These are phyloP conservation scores for Ophiocordyceps polyrhachis-furcata DNA, from an alignment of 2,329 filamentous ascomycete genomes.

Conservation along the genomic window DNA sequence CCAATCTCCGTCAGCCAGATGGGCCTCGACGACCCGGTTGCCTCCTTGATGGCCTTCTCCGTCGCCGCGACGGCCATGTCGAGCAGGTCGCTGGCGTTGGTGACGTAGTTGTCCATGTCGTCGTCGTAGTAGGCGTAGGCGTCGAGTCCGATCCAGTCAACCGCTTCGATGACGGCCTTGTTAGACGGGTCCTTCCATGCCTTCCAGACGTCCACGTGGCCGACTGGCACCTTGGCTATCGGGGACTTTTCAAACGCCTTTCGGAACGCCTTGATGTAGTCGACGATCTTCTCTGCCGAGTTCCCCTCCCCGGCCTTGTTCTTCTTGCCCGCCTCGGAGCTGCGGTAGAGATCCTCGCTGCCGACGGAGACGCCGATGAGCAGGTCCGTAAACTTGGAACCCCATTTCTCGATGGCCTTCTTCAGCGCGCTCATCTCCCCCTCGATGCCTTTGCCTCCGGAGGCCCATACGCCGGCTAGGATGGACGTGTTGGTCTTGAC, in stretches of 20 bases:
- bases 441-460: constrained; percentile 33
- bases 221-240: constrained; percentile 31
- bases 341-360: constrained; percentile 48
- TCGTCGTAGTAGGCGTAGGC: constrained; percentile 50
- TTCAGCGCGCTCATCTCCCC: constrained; percentile 42
- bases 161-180: constrained; percentile 38
- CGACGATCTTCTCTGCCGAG: constrained; percentile 37
- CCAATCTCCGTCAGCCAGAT: constrained; percentile 48
- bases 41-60: constrained; percentile 23
- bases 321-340: constrained; percentile 38
- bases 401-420: constrained; percentile 33
- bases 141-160: constrained; percentile 47
- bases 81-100: constrained; percentile 36
- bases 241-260: constrained; percentile 29
- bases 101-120: constrained; percentile 34
- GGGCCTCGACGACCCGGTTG: constrained; percentile 29
- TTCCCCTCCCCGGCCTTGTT: constrained; percentile 44
- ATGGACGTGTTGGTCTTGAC: constrained; percentile 39
- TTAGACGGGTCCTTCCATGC: constrained; percentile 41
- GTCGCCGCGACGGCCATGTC: constrained; percentile 1
- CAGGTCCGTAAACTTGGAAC: constrained; percentile 31
- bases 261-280: constrained; percentile 48
- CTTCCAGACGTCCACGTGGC: constrained; percentile 53
- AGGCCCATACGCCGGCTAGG: constrained; percentile 47
- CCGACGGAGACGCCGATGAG: constrained; percentile 48